Evolutionary conservation across 2,329 filamentous ascomycete species (phyloP).

Genomic region (Helminthosporium solani): DNA sequence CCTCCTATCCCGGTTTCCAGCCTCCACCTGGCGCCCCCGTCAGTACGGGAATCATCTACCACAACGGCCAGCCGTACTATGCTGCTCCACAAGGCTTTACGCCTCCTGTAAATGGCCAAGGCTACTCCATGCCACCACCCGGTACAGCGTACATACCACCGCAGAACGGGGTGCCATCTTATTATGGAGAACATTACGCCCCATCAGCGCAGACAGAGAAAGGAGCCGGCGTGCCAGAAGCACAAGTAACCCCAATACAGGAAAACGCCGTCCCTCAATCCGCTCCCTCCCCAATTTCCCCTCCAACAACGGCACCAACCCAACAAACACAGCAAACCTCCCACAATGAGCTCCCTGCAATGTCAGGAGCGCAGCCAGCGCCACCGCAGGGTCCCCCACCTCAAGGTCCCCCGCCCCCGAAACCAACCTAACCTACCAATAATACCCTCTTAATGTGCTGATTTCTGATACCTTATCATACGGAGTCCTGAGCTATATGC

Average conservation of each 20-base stretch:
- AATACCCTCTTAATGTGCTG: too few relatives aligned
- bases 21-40: slow-evolving; percentile 10
- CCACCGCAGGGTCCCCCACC: too few relatives aligned
- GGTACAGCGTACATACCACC: slow-evolving; percentile 6
- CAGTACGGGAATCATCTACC: not conserved
- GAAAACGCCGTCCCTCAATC: too few relatives aligned
- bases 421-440: too few relatives aligned
- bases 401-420: too few relatives aligned
- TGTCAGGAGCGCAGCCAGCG: too few relatives aligned
- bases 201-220: not conserved
- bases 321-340: too few relatives aligned
- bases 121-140: slow-evolving; percentile 6
- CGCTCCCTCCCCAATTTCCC: too few relatives aligned
- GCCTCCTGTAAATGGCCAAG: slow-evolving; percentile 10
- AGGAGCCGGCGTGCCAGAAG: not conserved
- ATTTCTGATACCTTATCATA: too few relatives aligned
- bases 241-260: not conserved
- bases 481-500: too few relatives aligned
- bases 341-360: too few relatives aligned
- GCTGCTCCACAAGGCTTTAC: slow-evolving; percentile 19
- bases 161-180: slow-evolving; percentile 2
- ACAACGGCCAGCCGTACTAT: slow-evolving; percentile 19
- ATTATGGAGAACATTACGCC: slow-evolving; percentile 38
- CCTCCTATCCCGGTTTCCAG: slow-evolving; percentile 3
- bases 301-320: too few relatives aligned